phyloP scores from a whole-genome alignment of 2,329 filamentous ascomycete species.

The Botrytis pseudocinerea region DNA sequence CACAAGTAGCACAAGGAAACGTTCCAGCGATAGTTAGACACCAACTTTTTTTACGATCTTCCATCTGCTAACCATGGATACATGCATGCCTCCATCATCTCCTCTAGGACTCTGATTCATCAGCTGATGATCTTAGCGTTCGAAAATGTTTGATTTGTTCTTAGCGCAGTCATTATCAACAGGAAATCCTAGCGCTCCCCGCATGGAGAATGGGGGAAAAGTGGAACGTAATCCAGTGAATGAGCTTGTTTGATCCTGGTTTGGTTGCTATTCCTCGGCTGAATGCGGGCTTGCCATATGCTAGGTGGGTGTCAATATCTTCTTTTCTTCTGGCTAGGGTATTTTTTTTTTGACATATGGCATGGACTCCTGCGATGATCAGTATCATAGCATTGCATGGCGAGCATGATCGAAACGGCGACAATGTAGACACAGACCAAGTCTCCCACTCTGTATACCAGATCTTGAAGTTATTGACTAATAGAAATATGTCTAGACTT shows the following conservation, averaged over 20 bases:
- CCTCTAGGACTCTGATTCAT: not conserved
- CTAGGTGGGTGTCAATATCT: not conserved
- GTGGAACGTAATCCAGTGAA: constrained; percentile 8
- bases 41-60: not conserved
- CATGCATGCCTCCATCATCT: constrained; percentile 2
- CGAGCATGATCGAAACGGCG: constrained; percentile 1
- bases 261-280: constrained; percentile 3
- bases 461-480: not conserved
- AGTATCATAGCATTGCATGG: not conserved
- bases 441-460: not conserved
- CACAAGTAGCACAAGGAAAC: not conserved
- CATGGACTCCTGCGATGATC: not conserved
- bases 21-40: not conserved
- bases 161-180: not conserved
- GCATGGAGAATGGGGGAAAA: constrained; percentile 10
- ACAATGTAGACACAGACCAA: not conserved
- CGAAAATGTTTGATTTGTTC: not conserved
- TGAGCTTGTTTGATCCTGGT: not conserved
- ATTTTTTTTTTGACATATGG: not conserved
- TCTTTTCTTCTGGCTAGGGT: not conserved
- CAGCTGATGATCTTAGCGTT: constrained; percentile 18
- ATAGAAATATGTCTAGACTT: not conserved
- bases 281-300: not conserved
- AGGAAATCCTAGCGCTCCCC: constrained; percentile 6
- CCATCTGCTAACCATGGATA: not conserved